Percentiles rank a stretch among this genome's conserved stretches.
Evolutionary conservation across 169 alveolate species (phyloP).

Genomic region (Toxoplasma gondii): DNA sequence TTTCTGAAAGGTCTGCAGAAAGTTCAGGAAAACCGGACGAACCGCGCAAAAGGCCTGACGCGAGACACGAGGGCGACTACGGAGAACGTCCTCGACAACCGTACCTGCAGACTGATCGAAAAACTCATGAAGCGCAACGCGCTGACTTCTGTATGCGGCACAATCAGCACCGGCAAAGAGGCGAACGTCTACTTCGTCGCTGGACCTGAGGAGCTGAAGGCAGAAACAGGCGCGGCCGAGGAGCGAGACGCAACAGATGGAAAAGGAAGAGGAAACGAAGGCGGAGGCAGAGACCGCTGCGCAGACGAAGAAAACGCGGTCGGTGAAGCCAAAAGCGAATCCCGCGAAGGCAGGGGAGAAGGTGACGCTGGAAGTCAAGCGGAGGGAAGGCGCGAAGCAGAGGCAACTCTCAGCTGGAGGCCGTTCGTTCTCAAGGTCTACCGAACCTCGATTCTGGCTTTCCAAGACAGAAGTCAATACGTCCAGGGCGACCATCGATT

Average conservation of each 20-base stretch:
- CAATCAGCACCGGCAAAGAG: constrained; percentile 95
- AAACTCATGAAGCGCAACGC: constrained; percentile 90
- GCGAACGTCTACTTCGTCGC: constrained; percentile 90
- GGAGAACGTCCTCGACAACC: constrained; percentile 95
- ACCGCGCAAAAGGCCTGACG: constrained; percentile 80
- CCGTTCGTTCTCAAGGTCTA: constrained; percentile 97
- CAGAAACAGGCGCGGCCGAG: constrained; percentile 4
- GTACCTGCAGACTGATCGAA: constrained; percentile 91
- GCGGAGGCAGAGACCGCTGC: neutral
- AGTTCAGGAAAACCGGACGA: neutral
- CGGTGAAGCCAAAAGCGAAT: neutral
- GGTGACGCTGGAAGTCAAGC: neutral
- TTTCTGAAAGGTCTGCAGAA: neutral
- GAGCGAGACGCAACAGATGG: constrained; percentile 29
- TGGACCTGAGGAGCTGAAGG: constrained; percentile 3
- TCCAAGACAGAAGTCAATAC: constrained; percentile 98
- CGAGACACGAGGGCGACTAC: constrained; percentile 97
- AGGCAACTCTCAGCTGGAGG: constrained; percentile 37
- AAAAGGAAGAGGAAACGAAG: neutral
- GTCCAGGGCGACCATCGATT: constrained; percentile 99
- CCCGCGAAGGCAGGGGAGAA: neutral
- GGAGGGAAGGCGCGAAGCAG: constrained; percentile 31
- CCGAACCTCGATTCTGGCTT: constrained; percentile 97
- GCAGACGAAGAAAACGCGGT: neutral
- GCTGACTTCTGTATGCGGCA: constrained; percentile 93